These are phyloP conservation scores for Penicillium steckii DNA, from an alignment of 495 filamentous ascomycete species.

Conservation along the genomic window DNA sequence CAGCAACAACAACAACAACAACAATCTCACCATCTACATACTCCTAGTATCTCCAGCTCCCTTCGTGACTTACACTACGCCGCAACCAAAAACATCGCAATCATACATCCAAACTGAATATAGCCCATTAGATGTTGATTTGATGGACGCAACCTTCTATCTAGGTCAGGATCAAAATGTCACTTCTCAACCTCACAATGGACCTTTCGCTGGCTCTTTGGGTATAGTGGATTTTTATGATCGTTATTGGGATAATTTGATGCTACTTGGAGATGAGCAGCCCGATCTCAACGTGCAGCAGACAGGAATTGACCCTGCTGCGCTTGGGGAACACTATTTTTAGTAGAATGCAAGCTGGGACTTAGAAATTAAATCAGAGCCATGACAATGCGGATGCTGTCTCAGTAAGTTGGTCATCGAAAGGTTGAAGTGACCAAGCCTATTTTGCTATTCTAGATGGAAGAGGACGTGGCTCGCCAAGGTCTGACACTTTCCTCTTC, in stretches of 20 bases:
- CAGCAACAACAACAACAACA: too few species aligned
- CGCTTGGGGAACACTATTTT: background rate
- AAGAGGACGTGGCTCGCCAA: too few species aligned
- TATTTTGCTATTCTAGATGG: too few species aligned
- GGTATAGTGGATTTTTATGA: constrained; percentile 9
- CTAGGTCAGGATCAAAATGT: constrained; percentile 7
- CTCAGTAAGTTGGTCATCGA: too few species aligned
- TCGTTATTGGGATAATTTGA: constrained; percentile 13
- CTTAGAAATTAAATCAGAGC: too few species aligned
- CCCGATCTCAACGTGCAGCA: background rate
- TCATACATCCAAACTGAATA: background rate
- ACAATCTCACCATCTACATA: background rate
- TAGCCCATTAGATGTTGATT: constrained; percentile 8
- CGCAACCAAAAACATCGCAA: background rate
- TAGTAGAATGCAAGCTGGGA: too few species aligned
- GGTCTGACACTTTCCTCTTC: background rate
- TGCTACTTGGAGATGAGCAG: constrained; percentile 7
- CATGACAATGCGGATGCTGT: too few species aligned
- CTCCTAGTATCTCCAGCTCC: background rate
- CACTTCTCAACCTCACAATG: background rate
- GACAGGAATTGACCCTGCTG: background rate
- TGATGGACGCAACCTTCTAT: constrained; percentile 11
- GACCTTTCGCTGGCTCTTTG: background rate
- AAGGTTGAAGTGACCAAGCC: too few species aligned
- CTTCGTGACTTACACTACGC: background rate